Base-by-base conservation (phyloP, 2,329 filamentous ascomycete species). In the Periconia sp. region DNA sequence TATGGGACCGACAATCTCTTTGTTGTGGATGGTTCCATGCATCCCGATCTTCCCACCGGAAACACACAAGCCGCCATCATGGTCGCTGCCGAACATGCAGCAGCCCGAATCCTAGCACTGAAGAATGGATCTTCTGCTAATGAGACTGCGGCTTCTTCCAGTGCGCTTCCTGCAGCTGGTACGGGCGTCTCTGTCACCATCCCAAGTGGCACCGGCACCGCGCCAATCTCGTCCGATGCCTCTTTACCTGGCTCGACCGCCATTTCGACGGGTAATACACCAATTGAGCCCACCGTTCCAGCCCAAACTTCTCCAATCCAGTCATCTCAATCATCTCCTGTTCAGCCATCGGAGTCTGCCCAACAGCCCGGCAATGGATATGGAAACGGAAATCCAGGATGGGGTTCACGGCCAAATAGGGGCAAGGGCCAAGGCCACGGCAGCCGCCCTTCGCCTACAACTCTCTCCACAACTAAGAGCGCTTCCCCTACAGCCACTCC, bases 41-140 rank as follows among this genome's bases (percentile, higher is more conserved):
- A 87, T 71, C 85, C 86, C 0, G 85, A 86, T 50, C 80, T 87
- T 54, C 77, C 84, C 3, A 84, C 83, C 0, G 82, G 84, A 13
- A 89, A 89, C 68, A 86, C 86, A 2, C 80, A 82, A 34, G 79
- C 83, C 1, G 78, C 82, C 26, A 81, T 87, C 54, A 83, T 87
- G 62, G 75, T 83, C 24, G 82, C 78, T 13, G 80, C 84, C 13
- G 85, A 88, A 72, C 77, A 78, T 29, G 83, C 83, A 7, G 77
- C 77, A 4, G 73, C 74, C 52, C 77, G 69, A 53, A 80, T 80
- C 46, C 55, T 81, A 13, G 74, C 73, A 13, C 54, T 78, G 15
- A 48, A 48, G n/a, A 22, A 10, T 22, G 32, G 36, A 8, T n/a
- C 32, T 9, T 6, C 29, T 6, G 12, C 36, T 10, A 40, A 41